phyloP scores from a whole-genome alignment of 495 filamentous ascomycete species.

The Penicillium arizonense region DNA sequence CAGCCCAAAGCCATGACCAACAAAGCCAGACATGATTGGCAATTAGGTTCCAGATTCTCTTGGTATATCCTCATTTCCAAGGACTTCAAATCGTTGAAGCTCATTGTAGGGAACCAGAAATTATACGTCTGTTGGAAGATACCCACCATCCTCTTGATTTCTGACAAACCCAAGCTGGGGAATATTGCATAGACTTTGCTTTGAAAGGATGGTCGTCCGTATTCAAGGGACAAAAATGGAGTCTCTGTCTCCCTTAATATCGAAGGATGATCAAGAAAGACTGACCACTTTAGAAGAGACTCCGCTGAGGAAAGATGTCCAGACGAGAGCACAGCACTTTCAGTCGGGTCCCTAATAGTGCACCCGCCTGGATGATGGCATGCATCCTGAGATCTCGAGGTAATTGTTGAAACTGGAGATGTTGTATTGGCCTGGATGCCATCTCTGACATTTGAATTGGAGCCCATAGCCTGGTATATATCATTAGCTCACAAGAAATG shows the following conservation, averaged over 20 bases:
- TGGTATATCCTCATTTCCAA: slow-evolving; percentile 2
- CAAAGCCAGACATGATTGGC: slow-evolving; percentile 4
- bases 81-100: slow-evolving; percentile 1
- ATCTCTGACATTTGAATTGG: background rate
- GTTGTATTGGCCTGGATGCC: background rate
- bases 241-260: background rate
- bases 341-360: slow-evolving; percentile 4
- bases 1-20: slow-evolving; percentile 10
- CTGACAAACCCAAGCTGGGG: slow-evolving; percentile 3
- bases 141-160: slow-evolving; percentile 1
- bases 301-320: slow-evolving; percentile 10
- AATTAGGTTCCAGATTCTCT: slow-evolving; percentile 2
- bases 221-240: slow-evolving; percentile 5
- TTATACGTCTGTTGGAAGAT: slow-evolving; percentile 8
- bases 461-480: background rate
- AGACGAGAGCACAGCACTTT: slow-evolving; percentile 6
- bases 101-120: slow-evolving; percentile 9
- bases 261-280: slow-evolving; percentile 2
- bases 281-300: slow-evolving; percentile 6
- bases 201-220: background rate
- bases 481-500: background rate
- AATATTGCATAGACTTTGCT: slow-evolving; percentile 4
- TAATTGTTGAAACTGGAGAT: slow-evolving; percentile 1
- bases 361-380: background rate
- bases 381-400: background rate